phyloP scores from a whole-genome alignment of 352 stramenopile genomes.

The Aphanomyces astaci region DNA sequence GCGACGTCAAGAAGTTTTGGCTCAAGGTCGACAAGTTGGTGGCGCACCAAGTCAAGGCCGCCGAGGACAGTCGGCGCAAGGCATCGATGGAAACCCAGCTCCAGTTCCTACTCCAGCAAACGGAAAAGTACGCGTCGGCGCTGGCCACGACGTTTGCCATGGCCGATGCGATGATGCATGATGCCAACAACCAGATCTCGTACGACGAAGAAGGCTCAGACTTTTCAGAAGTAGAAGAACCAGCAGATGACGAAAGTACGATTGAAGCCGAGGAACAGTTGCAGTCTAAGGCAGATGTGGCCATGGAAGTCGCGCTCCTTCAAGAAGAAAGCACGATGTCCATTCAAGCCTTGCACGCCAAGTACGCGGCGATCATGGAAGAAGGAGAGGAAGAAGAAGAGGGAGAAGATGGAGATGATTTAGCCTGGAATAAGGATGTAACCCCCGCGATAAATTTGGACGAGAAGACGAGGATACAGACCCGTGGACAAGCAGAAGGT shows the following conservation, averaged over 20 bases:
- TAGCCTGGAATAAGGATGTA: too few relatives aligned
- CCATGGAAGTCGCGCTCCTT: constrained; percentile 81
- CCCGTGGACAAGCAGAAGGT: background rate
- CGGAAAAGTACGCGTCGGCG: constrained; percentile 91
- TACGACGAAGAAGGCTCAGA: constrained; percentile 32
- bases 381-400: constrained; percentile 28
- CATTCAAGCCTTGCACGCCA: constrained; percentile 70
- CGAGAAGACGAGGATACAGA: too few relatives aligned
- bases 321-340: constrained; percentile 87
- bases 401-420: constrained; percentile 59
- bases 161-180: constrained; percentile 33
- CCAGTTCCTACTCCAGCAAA: constrained; percentile 92
- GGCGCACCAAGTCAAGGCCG: constrained; percentile 94
- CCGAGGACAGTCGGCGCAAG: constrained; percentile 75
- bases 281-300: constrained; percentile 28
- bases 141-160: constrained; percentile 65
- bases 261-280: constrained; percentile 76
- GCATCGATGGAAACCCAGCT: constrained; percentile 96
- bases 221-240: constrained; percentile 29
- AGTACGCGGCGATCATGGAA: constrained; percentile 30
- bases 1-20: constrained; percentile 93
- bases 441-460: too few relatives aligned
- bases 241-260: constrained; percentile 83
- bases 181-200: constrained; percentile 33
- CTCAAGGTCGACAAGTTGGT: constrained; percentile 98